Base-by-base conservation (phyloP, 1,139 yeast genomes). In the Starmera stellimalicola region DNA sequence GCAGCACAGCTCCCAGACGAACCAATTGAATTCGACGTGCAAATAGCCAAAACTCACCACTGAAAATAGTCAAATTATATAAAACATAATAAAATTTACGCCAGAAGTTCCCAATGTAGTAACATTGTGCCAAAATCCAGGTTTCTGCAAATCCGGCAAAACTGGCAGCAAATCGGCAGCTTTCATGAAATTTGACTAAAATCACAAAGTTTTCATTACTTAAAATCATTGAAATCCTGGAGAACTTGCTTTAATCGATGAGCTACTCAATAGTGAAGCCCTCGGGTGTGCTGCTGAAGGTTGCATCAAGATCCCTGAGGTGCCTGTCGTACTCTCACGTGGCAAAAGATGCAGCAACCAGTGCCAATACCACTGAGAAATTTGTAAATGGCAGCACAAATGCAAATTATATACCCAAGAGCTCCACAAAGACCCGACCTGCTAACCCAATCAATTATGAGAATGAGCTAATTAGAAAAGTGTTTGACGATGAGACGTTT, bases 401-500 rank as follows among this genome's bases (percentile, higher is more conserved):
- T n/a, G n/a, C n/a, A n/a, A n/a, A n/a, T n/a, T n/a, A n/a, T n/a
- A n/a, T n/a, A n/a, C n/a, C n/a, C n/a, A n/a, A n/a, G n/a, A n/a
- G n/a, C n/a, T n/a, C n/a, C n/a, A n/a, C n/a, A n/a, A n/a, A n/a
- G n/a, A n/a, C n/a, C n/a, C n/a, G 16, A 6, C 11, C 16, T 11
- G 16, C 28, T 4, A 16, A 10, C 11, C 33, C 40, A 5, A 27
- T 35, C 9, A 40, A 36, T 20, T 25, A 34, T 26, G 24, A 37
- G 4, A 45, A 45, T 30, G 50, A 45, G 16, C 39, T 40, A 9
- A 38, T 45, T 18, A 34, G 45, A 20, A 42, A 39, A 17, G 43
- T 44, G 3, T 45, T 45, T 36, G 49, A 45, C 24, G 49, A 45
- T 26, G 44, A 43, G 9, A 14, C 37, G 11, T 43, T 31, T 27